Percentiles rank a stretch among this genome's conserved stretches.
These are phyloP conservation scores for Stentor coeruleus DNA, from an alignment of 73 alveolate genomes.

Conservation along the genomic window DNA sequence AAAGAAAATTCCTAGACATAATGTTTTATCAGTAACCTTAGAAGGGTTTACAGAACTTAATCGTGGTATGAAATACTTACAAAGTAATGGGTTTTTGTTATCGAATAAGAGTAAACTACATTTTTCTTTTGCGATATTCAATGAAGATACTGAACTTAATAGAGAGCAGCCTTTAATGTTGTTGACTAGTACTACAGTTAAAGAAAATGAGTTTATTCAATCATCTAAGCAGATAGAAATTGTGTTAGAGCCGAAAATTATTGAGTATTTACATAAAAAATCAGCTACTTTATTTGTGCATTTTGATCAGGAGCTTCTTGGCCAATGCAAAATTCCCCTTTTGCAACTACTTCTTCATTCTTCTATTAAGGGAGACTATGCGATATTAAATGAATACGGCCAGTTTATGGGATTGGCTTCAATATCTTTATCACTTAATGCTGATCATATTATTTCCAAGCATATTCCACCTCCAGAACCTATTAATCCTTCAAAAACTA, in stretches of 20 bases:
- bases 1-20: neutral
- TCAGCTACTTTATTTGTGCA: neutral
- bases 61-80: neutral
- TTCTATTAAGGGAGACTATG: neutral
- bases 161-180: neutral
- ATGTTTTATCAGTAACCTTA: neutral
- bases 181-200: neutral
- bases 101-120: neutral
- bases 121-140: neutral
- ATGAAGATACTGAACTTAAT: neutral
- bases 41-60: neutral
- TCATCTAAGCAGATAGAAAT: neutral
- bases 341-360: conserved; percentile 13
- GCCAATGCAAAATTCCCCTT: neutral
- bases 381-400: conserved; percentile 14
- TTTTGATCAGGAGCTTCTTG: neutral
- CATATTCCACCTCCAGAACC: conserved; percentile 23
- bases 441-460: neutral
- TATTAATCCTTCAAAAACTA: neutral
- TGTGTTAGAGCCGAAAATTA: neutral
- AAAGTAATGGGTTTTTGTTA: neutral
- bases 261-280: neutral
- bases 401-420: conserved; percentile 16
- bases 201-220: neutral
- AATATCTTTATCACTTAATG: neutral